Evolutionary conservation across 345 rosid species (phyloP), one percentile per base, ranked within the genome.

Genomic region (Cardamine resedifolia): DNA sequence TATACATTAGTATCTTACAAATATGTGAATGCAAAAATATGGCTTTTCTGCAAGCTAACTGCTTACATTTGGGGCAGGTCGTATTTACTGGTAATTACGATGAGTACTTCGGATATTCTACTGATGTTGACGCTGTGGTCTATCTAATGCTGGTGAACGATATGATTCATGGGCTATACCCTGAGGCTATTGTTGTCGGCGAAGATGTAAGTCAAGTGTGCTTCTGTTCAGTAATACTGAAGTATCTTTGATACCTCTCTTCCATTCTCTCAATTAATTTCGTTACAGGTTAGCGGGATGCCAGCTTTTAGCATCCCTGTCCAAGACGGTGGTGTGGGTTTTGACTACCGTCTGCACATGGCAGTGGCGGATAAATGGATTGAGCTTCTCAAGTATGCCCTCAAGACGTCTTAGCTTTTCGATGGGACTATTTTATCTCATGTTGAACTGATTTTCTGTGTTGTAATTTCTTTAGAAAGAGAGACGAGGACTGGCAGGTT

Each of bases 321-420:
- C 45, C 70, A 85, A 78, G 96, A 91, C 76, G 98, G 97, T 63
- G 98, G 98, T 28, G 87, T 94, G 64, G 98, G 98, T 77, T 94
- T 94, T 77, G 96, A 94, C 83, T 94, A 91, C 79, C 96, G 98
- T 51, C 84, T 94, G 68, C 98, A 94, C 53, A 94, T 94, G 98
- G 97, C 97, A 26, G 76, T 94, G 66, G 92, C 98, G 36, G 98
- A 94, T 80, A 94, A 94, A 78, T 94, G 98, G 98, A 94, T 94
- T 59, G 95, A 91, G 81, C 81, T 94, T 74, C 96, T 94, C 44
- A 72, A 94, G 98, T 91, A 85, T 59, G 85, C 73, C 61, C 23
- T 49, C 41, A 44, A 7, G 70, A 61, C 12, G 14, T 30, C 58
- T 23, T 61, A 41, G 64, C 51, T 23, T 66, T 49, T 49, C 53